Conservation (phyloP, 2,329 filamentous ascomycete genomes). For the Stromatinia cepivora region DNA sequence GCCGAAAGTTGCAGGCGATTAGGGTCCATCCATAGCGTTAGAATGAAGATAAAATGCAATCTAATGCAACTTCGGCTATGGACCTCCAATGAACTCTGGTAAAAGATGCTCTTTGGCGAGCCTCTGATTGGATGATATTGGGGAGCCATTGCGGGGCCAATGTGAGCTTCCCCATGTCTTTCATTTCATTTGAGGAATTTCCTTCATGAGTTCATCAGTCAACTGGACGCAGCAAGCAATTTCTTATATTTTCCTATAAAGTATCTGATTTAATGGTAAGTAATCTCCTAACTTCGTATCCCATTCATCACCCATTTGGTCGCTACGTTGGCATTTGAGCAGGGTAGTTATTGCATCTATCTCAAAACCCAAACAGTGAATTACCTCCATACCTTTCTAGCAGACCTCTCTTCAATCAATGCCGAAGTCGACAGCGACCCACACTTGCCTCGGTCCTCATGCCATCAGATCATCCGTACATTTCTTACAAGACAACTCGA, state of each 20-base stretch:
- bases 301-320: neutral
- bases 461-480: neutral
- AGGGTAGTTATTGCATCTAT: neutral
- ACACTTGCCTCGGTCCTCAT: neutral
- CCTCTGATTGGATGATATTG: neutral
- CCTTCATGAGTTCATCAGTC: neutral
- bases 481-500: too few species aligned
- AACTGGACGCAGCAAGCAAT: neutral
- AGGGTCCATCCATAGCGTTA: neutral
- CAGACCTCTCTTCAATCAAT: neutral
- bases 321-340: neutral
- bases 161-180: constrained; percentile 15
- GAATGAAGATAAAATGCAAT: constrained; percentile 5
- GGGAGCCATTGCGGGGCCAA: constrained; percentile 13
- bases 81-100: neutral
- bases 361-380: neutral
- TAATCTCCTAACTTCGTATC: neutral
- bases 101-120: neutral
- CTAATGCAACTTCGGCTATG: constrained; percentile 9
- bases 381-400: neutral
- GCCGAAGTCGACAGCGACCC: neutral
- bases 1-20: neutral
- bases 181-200: neutral
- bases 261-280: neutral
- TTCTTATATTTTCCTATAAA: neutral